These are phyloP conservation scores for Gastrolobium villosum DNA, from an alignment of 306 rosid species.

Conservation along the genomic window DNA sequence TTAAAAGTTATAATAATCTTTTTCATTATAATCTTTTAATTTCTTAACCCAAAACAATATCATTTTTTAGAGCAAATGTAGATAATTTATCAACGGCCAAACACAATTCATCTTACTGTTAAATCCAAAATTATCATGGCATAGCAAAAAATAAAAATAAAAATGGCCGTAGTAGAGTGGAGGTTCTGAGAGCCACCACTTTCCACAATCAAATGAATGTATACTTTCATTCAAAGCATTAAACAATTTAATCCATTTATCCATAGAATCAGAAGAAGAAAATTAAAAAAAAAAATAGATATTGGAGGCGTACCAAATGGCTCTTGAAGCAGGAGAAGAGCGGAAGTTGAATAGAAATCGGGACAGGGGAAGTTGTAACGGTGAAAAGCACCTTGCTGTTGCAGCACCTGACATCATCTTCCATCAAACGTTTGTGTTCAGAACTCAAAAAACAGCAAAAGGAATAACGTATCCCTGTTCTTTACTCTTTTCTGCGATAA, in stretches of 20 bases:
- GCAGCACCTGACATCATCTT: constrained; percentile 36
- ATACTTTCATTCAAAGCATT: background rate
- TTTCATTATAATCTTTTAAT: too few species aligned
- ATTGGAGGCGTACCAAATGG: constrained; percentile 35
- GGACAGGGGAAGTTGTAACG: constrained; percentile 17
- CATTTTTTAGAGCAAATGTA: too few species aligned
- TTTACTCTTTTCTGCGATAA: too few species aligned
- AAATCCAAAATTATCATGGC: background rate
- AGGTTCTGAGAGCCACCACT: background rate
- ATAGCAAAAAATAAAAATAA: background rate
- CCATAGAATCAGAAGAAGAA: background rate
- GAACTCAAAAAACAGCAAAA: too few species aligned
- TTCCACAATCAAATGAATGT: background rate
- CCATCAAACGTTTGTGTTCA: too few species aligned
- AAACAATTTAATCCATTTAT: background rate
- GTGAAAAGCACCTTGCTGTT: constrained; percentile 29
- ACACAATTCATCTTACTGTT: background rate
- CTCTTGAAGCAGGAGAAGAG: constrained; percentile 29
- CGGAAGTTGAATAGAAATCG: constrained; percentile 36
- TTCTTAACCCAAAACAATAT: too few species aligned
- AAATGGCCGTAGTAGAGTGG: background rate
- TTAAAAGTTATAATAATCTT: too few species aligned
- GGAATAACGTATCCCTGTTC: too few species aligned
- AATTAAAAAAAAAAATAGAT: background rate
- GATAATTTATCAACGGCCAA: too few species aligned